Evolutionary conservation across 2,329 filamentous ascomycete genomes (phyloP).

Genomic region (Cercospora sp.): DNA sequence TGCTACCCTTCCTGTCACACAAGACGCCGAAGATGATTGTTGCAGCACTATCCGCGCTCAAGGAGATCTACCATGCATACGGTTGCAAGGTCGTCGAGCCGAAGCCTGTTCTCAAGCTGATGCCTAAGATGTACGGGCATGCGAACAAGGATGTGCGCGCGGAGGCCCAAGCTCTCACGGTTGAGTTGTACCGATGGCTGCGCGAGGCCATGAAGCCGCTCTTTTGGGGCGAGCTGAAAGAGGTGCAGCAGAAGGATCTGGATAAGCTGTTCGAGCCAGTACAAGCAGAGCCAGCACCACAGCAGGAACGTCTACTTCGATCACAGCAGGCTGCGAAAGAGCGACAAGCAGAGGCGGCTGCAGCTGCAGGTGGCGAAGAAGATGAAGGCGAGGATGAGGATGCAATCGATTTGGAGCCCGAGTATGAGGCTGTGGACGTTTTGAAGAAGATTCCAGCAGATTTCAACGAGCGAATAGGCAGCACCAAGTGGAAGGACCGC

Average conservation of each 20-base stretch:
- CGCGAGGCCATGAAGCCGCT: conserved; percentile 97
- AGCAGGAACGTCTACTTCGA: conserved; percentile 84
- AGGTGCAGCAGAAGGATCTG: conserved; percentile 89
- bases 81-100: conserved; percentile 93
- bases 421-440: conserved; percentile 81
- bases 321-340: conserved; percentile 85
- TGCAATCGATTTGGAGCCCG: conserved; percentile 68
- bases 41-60: conserved; percentile 72
- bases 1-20: conserved; percentile 77
- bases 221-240: conserved; percentile 94
- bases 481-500: conserved; percentile 96
- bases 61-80: conserved; percentile 86
- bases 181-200: conserved; percentile 95
- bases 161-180: conserved; percentile 85
- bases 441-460: conserved; percentile 76
- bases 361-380: conserved; percentile 40
- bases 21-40: conserved; percentile 90
- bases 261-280: conserved; percentile 93
- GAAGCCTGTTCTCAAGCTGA: conserved; percentile 81
- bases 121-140: conserved; percentile 91
- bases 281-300: conserved; percentile 81
- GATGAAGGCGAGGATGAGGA: conserved; percentile 52
- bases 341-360: conserved; percentile 44
- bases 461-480: conserved; percentile 79
- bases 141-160: conserved; percentile 98